phyloP scores from a whole-genome alignment of 108 stramenopile species.

The Mayamaea pseudoterrestris region DNA sequence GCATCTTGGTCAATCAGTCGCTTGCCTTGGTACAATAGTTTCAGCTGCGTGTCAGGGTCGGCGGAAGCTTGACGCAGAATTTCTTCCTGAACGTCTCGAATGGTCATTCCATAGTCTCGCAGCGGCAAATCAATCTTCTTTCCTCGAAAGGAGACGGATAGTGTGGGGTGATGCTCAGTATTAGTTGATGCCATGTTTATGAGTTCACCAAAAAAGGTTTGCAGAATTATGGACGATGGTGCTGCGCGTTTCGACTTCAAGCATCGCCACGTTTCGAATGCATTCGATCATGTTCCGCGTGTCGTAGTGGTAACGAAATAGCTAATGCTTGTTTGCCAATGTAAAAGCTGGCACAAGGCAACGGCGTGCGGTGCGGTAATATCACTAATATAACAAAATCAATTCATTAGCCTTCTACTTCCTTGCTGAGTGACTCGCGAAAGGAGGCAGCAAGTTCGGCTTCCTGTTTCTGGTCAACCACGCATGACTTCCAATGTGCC shows the following conservation, averaged over 20 bases:
- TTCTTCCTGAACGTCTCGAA: background rate
- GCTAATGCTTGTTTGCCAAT: too few species aligned
- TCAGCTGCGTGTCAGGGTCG: background rate
- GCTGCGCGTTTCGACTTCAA: too few species aligned
- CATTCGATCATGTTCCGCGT: too few species aligned
- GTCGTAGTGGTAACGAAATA: too few species aligned
- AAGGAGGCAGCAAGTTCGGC: constrained; percentile 39
- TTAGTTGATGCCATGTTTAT: too few species aligned
- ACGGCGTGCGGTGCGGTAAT: too few species aligned
- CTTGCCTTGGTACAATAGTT: constrained; percentile 14
- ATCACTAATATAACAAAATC: too few species aligned
- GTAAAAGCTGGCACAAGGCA: too few species aligned
- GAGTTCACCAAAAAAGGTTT: too few species aligned
- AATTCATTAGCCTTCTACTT: background rate
- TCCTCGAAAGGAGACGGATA: constrained; percentile 7
- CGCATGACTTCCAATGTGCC: constrained; percentile 82
- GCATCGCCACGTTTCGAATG: too few species aligned
- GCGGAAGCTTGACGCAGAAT: background rate
- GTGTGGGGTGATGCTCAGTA: too few species aligned
- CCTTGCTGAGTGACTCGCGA: constrained; percentile 31
- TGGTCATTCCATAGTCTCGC: background rate
- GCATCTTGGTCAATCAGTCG: background rate
- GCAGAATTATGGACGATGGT: too few species aligned
- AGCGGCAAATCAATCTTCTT: background rate
- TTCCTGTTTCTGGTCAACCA: constrained; percentile 62